Conservation (phyloP, 306 rosid species). For the Pyrus betulifolia region DNA sequence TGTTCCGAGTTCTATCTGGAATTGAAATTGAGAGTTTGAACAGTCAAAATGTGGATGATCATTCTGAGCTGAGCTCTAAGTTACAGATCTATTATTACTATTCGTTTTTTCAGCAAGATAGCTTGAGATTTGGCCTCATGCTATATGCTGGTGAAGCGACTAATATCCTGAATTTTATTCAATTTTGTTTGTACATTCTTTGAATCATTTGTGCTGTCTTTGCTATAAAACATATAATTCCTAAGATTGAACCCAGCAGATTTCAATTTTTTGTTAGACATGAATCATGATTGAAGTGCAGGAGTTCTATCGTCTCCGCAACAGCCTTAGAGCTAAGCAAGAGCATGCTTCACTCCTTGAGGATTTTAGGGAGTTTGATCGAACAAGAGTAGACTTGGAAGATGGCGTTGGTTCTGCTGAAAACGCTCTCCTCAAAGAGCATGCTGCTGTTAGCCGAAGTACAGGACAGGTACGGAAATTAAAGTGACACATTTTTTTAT, state of each 20-base stretch:
- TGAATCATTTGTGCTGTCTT: background rate
- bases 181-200: background rate
- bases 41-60: background rate
- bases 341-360: slow-evolving; percentile 95
- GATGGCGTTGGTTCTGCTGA: slow-evolving; percentile 58
- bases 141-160: background rate
- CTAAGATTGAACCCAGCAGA: slow-evolving; percentile 15
- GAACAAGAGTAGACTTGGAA: slow-evolving; percentile 86
- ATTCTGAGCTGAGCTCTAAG: background rate
- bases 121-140: background rate
- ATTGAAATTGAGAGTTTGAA: background rate
- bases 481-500: background rate
- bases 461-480: slow-evolving; percentile 74
- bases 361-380: slow-evolving; percentile 93
- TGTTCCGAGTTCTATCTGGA: background rate
- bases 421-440: slow-evolving; percentile 75
- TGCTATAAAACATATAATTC: background rate
- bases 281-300: slow-evolving; percentile 60
- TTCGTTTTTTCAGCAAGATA: background rate
- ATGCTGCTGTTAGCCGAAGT: slow-evolving; percentile 69
- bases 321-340: slow-evolving; percentile 77
- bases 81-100: background rate
- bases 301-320: slow-evolving; percentile 94
- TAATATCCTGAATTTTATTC: background rate
- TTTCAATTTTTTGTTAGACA: slow-evolving; percentile 28